A percentile compares a stretch with the other conserved stretches of the same genome.
phyloP scores from a whole-genome alignment of 257 asterid species.

The Jaltomata sinuosa region DNA sequence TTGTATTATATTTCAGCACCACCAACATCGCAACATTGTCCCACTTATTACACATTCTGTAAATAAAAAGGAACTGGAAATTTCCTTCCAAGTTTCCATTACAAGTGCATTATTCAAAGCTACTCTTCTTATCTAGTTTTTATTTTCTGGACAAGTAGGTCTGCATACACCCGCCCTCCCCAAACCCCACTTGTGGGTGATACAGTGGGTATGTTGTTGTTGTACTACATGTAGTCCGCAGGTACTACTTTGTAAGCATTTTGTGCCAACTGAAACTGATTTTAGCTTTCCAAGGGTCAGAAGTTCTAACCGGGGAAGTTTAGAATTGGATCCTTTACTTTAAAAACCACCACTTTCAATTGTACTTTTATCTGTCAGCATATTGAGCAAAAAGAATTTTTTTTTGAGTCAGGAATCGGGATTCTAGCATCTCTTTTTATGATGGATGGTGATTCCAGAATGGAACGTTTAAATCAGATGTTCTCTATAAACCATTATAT shows the following conservation, averaged over 20 bases:
- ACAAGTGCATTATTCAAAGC: neutral
- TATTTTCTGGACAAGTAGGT: neutral
- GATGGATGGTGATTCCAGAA: neutral
- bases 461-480: neutral
- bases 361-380: neutral
- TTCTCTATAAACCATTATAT: neutral
- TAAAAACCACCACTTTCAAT: neutral
- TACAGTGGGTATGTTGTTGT: too few species aligned
- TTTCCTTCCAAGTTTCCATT: neutral
- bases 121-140: neutral
- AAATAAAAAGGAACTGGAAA: neutral
- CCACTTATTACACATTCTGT: neutral
- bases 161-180: too few species aligned
- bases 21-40: neutral
- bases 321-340: neutral
- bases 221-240: too few species aligned
- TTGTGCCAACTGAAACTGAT: neutral
- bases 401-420: neutral
- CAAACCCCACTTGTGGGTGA: too few species aligned
- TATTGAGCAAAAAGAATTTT: neutral
- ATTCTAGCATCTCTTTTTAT: neutral
- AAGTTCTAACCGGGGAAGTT: neutral
- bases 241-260: neutral
- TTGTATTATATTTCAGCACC: neutral
- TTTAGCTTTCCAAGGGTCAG: neutral